Evolutionary conservation across 2,329 filamentous ascomycete genomes (phyloP).

Genomic region (Fusarium piperis): DNA sequence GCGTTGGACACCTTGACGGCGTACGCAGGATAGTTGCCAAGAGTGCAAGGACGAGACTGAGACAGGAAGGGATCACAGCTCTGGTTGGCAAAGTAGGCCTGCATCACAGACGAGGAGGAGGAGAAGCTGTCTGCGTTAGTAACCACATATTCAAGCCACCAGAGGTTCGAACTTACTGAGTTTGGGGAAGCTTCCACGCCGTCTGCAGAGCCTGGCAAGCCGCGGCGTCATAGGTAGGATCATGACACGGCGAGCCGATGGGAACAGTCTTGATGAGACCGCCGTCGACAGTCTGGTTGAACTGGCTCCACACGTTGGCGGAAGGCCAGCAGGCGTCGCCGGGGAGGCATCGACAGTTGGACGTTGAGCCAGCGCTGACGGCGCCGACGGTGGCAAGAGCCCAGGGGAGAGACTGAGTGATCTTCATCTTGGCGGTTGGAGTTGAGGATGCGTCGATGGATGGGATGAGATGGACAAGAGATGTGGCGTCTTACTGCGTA

Average conservation of each 20-base stretch:
- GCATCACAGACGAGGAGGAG: constrained; percentile 46
- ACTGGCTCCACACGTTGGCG: constrained; percentile 52
- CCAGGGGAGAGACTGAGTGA: constrained; percentile 14
- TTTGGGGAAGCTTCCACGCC: constrained; percentile 55
- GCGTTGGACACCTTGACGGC: constrained; percentile 48
- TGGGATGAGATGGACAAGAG: not conserved
- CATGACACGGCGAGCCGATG: constrained; percentile 61
- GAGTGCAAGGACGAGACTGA: constrained; percentile 48
- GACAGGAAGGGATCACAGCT: constrained; percentile 52
- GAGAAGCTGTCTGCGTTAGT: constrained; percentile 19
- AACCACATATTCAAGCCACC: not conserved
- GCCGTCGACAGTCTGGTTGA: constrained; percentile 63
- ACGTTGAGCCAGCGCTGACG: constrained; percentile 2
- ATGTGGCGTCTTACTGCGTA: not conserved
- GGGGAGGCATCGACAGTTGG: constrained; percentile 59
- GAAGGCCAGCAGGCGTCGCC: constrained; percentile 64
- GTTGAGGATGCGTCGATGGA: not conserved
- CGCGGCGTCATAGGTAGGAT: constrained; percentile 55
- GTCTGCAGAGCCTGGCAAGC: constrained; percentile 54
- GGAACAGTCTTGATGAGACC: constrained; percentile 61
- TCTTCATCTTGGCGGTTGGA: constrained; percentile 25
- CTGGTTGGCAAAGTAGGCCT: constrained; percentile 51
- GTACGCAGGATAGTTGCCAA: constrained; percentile 58
- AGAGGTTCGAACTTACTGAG: constrained; percentile 51
- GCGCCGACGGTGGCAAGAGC: constrained; percentile 20